phyloP scores from a whole-genome alignment of 192 early-diverging fungal species.

The Linnemannia hyalina region DNA sequence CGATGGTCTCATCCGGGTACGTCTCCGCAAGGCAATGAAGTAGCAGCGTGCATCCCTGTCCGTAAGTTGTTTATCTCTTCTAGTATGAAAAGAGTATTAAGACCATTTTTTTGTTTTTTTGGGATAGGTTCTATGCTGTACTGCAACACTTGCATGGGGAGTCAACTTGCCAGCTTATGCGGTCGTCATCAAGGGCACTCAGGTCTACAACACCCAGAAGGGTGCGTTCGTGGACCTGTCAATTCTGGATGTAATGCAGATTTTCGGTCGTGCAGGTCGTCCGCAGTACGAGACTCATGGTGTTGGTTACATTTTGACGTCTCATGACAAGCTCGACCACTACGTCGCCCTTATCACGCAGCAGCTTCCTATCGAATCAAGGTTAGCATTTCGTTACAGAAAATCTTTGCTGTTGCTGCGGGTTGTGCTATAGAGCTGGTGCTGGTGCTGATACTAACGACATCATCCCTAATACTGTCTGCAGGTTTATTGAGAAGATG shows the following conservation, averaged over 20 bases:
- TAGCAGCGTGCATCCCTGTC: too few relatives aligned
- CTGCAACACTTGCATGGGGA: slow-evolving; percentile 99
- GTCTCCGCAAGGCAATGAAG: neutral
- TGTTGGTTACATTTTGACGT: slow-evolving; percentile 95
- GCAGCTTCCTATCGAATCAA: slow-evolving; percentile 97
- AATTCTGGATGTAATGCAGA: slow-evolving; percentile 98
- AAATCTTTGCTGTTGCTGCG: neutral
- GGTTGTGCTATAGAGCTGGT: neutral
- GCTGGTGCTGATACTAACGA: neutral
- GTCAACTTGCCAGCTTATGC: slow-evolving; percentile 99
- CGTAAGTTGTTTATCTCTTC: neutral
- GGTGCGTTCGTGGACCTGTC: slow-evolving; percentile 95
- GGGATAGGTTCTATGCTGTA: slow-evolving; percentile 90
- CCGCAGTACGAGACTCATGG: slow-evolving; percentile 93
- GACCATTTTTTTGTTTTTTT: neutral
- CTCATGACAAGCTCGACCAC: slow-evolving; percentile 92
- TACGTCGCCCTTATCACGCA: slow-evolving; percentile 96
- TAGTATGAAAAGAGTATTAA: neutral
- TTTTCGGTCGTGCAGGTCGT: slow-evolving; percentile 98
- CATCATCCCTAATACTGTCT: neutral
- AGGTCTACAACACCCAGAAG: slow-evolving; percentile 94
- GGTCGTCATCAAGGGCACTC: slow-evolving; percentile 98
- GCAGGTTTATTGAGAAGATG: slow-evolving; percentile 83
- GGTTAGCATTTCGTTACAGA: slow-evolving; percentile 32
- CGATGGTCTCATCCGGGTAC: slow-evolving; percentile 80